These are phyloP conservation scores for Microbotryum silenes-acaulis DNA, from an alignment of 1,284 basidiomycete species.

Conservation along the genomic window DNA sequence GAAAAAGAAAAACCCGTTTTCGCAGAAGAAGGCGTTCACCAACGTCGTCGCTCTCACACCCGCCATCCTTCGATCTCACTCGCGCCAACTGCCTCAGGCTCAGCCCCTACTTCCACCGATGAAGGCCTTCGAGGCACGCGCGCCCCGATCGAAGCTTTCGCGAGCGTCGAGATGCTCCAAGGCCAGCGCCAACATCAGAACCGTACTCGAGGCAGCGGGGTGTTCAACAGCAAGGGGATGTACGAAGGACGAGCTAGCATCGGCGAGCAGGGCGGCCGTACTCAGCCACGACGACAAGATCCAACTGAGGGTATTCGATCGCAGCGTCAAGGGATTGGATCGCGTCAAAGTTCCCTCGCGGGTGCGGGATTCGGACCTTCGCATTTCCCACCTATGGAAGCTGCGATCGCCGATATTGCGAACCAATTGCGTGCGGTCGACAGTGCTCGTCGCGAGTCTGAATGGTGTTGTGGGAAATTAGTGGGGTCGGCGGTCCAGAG, in stretches of 20 bases:
- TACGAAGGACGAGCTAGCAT: constrained; percentile 21
- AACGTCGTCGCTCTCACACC: constrained; percentile 10
- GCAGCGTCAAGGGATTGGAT: too few species aligned
- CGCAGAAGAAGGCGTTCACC: background rate
- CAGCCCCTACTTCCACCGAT: background rate
- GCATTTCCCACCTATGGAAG: constrained; percentile 12
- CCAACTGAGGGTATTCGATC: constrained; percentile 1
- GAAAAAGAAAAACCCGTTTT: too few species aligned
- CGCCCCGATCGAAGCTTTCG: constrained; percentile 28
- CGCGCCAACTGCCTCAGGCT: background rate
- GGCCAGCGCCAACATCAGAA: constrained; percentile 19
- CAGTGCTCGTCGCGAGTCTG: constrained; percentile 3
- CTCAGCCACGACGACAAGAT: constrained; percentile 12
- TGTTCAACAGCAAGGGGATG: constrained; percentile 13
- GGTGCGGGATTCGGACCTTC: too few species aligned
- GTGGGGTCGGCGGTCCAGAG: too few species aligned
- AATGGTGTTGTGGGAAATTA: too few species aligned
- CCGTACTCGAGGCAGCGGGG: constrained; percentile 17
- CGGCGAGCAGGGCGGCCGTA: background rate
- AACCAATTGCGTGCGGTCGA: constrained; percentile 26
- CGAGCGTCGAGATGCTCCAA: constrained; percentile 30
- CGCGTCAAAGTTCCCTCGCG: too few species aligned
- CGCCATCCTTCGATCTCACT: constrained; percentile 24
- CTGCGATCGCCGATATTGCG: constrained; percentile 15
- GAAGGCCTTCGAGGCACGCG: constrained; percentile 3